Base-by-base conservation (phyloP, 2,329 filamentous ascomycete genomes). In the Westerdykella aurantiaca region DNA sequence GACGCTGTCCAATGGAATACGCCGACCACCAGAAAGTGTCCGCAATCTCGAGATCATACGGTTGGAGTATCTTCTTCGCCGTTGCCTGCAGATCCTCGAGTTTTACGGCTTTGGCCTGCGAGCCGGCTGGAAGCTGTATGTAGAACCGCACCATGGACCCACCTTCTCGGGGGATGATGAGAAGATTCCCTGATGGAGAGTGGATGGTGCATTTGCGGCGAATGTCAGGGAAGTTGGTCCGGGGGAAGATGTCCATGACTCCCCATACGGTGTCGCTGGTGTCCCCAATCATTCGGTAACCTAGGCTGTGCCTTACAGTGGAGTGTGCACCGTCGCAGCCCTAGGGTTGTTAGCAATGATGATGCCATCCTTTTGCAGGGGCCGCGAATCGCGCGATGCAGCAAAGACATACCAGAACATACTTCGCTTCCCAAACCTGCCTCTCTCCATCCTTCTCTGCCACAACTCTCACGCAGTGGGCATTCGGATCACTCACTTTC, bases 21-120 rank as follows among this genome's bases (percentile, higher is more conserved):
- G 81, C 79, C 37, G 82, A 83, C 69, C 86, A 88, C 82, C 84
- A 88, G 14, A 65, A 83, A 71, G 78, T 81, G 42, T 76, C 73
- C 1, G 70, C 70, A 41, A 80, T 72, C 0, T 80, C 74, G 48
- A 82, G 69, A 0, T 55, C 47, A 44, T 80, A 82, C 0, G 79
- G 80, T 0, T 61, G 48, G 40, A 84, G 76, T 34, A 83, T 77
- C 0, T 63, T 65, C 31, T 69, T 65, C 0, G 79, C 79, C 0
- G 73, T 70, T 3, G 66, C 51, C 44, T 82, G 79, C 1, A 84
- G 64, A 34, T 78, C 70, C 18, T 71, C 70, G 0, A 81, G 63
- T 2, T 63, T 76, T 31, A 83, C 75, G 16, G 73, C 68, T 45
- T 71, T 75, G 1, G 75, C 70, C 2, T 71, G 71, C 0, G 72